These are phyloP conservation scores for Pyrenochaeta sp. DNA, from an alignment of 2,329 filamentous ascomycete species.

Conservation along the genomic window DNA sequence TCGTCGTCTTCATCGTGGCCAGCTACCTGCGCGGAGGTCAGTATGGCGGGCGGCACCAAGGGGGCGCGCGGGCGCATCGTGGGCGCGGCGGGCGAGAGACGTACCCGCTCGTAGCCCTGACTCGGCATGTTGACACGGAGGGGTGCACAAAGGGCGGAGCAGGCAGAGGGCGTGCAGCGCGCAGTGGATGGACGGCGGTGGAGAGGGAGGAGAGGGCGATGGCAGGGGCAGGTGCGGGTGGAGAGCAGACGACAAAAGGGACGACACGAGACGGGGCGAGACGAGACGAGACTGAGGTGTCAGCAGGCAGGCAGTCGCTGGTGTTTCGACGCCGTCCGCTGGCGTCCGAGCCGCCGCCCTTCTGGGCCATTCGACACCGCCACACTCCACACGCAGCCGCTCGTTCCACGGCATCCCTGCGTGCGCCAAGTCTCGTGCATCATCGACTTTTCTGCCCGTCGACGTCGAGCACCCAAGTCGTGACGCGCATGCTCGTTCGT, in stretches of 20 bases:
- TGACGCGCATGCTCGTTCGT: too few species aligned
- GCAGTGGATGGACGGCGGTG: too few species aligned
- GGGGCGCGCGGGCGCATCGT: conserved; percentile 15
- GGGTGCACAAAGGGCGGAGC: not conserved
- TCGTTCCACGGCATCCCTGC: conserved; percentile 1
- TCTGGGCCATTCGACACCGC: not conserved
- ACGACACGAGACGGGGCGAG: too few species aligned
- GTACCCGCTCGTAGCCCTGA: conserved; percentile 59
- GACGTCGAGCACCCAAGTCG: not conserved
- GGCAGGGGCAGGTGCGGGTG: too few species aligned
- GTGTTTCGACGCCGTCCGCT: conserved; percentile 2
- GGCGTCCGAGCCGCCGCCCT: not conserved
- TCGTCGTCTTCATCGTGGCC: conserved; percentile 55
- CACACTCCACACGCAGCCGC: not conserved
- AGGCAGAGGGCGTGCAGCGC: conserved; percentile 7
- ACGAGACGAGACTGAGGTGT: too few species aligned
- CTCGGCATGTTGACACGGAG: conserved; percentile 50
- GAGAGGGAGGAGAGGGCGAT: not conserved
- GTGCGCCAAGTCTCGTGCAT: conserved; percentile 11
- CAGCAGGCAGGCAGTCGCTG: not conserved
- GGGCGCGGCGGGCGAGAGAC: conserved; percentile 29
- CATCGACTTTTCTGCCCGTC: conserved; percentile 5
- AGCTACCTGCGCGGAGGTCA: conserved; percentile 47
- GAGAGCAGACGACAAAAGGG: too few species aligned
- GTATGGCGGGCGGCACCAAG: conserved; percentile 14